Conservation (phyloP, 306 rosid genomes). For the Glycine tomentella region DNA sequence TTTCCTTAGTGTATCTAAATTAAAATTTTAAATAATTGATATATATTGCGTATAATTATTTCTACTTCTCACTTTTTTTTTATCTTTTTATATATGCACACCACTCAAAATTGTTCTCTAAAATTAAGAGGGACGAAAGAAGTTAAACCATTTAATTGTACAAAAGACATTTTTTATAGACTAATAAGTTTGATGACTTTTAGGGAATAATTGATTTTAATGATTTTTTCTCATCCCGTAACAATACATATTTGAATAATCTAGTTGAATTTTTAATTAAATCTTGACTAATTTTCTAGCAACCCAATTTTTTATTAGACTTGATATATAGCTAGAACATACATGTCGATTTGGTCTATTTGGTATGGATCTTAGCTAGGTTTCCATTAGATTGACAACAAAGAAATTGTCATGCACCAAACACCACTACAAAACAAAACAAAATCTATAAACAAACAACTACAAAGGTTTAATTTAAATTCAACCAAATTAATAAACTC, state of each 20-base stretch:
- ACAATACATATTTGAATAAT: not conserved
- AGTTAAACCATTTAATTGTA: too few relatives aligned
- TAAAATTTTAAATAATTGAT: too few relatives aligned
- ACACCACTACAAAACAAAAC: constrained; percentile 20
- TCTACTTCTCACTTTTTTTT: too few relatives aligned
- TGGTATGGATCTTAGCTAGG: constrained; percentile 1
- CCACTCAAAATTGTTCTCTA: too few relatives aligned
- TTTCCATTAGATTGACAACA: constrained; percentile 10
- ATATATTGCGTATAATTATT: too few relatives aligned
- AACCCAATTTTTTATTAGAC: not conserved
- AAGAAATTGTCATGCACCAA: constrained; percentile 11
- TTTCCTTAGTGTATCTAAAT: too few relatives aligned
- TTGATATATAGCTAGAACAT: too few relatives aligned
- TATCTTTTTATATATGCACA: too few relatives aligned
- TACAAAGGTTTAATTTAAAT: constrained; percentile 9
- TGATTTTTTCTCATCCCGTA: not conserved
- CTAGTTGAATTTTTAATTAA: not conserved
- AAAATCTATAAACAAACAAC: constrained; percentile 19
- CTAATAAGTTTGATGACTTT: not conserved
- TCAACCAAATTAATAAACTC: not conserved
- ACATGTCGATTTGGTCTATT: not conserved
- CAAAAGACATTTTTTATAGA: not conserved
- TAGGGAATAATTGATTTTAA: not conserved
- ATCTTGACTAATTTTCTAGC: not conserved
- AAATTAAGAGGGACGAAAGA: too few relatives aligned